Evolutionary conservation across 495 filamentous ascomycete genomes (phyloP).

Genomic region (Cryomyces antarcticus): DNA sequence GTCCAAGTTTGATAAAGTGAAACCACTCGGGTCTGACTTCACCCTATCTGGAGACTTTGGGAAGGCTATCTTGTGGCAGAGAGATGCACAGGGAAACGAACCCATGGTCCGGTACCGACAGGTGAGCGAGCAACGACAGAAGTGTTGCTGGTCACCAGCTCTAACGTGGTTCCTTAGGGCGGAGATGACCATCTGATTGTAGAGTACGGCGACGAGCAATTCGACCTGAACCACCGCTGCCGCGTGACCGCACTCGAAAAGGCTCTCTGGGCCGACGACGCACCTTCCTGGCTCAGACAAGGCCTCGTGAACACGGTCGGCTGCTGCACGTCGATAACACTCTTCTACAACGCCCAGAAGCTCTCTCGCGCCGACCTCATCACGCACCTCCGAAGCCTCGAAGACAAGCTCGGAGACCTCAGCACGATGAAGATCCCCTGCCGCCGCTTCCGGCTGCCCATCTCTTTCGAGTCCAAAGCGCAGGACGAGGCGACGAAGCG

Average conservation of each 20-base stretch:
- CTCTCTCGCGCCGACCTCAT: slow-evolving; percentile 18
- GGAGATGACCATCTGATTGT: slow-evolving; percentile 33
- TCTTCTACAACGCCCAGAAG: slow-evolving; percentile 27
- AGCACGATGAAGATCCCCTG: slow-evolving; percentile 25
- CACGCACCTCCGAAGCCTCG: slow-evolving; percentile 13
- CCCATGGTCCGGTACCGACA: slow-evolving; percentile 29
- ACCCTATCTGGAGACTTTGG: slow-evolving; percentile 8
- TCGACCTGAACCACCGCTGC: slow-evolving; percentile 31
- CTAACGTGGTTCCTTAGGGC: slow-evolving; percentile 13
- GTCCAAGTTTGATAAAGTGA: slow-evolving; percentile 10
- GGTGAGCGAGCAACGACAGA: slow-evolving; percentile 6
- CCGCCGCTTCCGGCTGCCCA: slow-evolving; percentile 31
- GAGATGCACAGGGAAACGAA: slow-evolving; percentile 19
- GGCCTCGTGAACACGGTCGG: slow-evolving; percentile 27
- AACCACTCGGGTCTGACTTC: slow-evolving; percentile 8
- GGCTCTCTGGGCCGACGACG: slow-evolving; percentile 14
- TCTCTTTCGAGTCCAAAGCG: slow-evolving; percentile 30
- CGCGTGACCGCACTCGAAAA: slow-evolving; percentile 28
- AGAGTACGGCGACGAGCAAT: slow-evolving; percentile 29
- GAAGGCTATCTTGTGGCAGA: slow-evolving; percentile 21
- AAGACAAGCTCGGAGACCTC: slow-evolving; percentile 16
- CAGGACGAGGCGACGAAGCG: slow-evolving; percentile 29
- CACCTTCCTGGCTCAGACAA: slow-evolving; percentile 17
- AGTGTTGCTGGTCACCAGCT: too few relatives aligned
- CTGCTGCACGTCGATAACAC: slow-evolving; percentile 25